Evolutionary conservation across 495 filamentous ascomycete species (phyloP), one percentile per base, ranked within the genome.

Genomic region (Podospora sp.): DNA sequence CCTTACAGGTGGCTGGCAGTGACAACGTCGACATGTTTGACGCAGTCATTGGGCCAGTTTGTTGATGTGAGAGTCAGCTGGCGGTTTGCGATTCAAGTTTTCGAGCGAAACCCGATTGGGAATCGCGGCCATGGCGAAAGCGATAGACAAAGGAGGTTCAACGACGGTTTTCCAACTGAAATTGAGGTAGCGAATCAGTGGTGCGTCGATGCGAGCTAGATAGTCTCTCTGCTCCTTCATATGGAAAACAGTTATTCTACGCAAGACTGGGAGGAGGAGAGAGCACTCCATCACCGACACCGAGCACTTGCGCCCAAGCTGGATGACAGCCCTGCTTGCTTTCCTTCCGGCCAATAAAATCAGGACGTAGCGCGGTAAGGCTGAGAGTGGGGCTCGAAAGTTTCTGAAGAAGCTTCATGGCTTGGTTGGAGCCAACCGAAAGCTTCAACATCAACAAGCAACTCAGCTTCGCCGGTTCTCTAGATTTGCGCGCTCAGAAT

Each of bases 341-440:
- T 26, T 5, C 18, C 20, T 5, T 5, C 24, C 2, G 24, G 25
- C 66, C 66, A 68, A 63, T 65, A 26, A 65, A 1, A 8, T 6
- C 1, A 6, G 0, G 1, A 0, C 5, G 0, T 11, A 1, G 51
- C 63, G 63, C 29, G 25, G 27, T 35, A 50, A 65, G 52, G 63
- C 63, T 65, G 56, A 46, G 60, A 36, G 58, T 60, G 50, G 67
- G 67, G 22, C 46, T 18, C 67, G 58, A 65, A 69, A 69, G 63
- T 65, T 69, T 65, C 63, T 62, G 46, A 49, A 65, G 29, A 3
- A 33, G 29, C 29, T n/a, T n/a, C n/a, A n/a, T n/a, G n/a, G n/a
- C n/a, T n/a, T n/a, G n/a, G n/a, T n/a, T n/a, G n/a, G n/a, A n/a
- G n/a, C n/a, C 59, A 9, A 46, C 12, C 29, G 22, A 12, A 21